Evolutionary conservation across 495 filamentous ascomycete genomes (phyloP).

Genomic region (Parathielavia hyrcaniae): DNA sequence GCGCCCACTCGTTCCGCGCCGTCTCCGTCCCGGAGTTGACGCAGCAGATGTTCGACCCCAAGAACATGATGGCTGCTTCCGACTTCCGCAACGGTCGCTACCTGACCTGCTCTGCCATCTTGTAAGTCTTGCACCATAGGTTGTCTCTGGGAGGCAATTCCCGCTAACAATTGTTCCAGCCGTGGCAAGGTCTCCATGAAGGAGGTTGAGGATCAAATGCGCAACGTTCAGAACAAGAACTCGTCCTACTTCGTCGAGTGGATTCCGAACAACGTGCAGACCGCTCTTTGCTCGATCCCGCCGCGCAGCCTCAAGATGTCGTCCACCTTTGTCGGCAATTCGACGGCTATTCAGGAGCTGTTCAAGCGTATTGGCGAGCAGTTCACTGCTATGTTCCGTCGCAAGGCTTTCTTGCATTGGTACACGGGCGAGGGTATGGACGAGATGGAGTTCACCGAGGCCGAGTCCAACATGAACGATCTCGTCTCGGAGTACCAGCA

Average conservation of each 20-base stretch:
- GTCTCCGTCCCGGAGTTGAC: slow-evolving; percentile 97
- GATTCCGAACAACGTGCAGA: slow-evolving; percentile 99
- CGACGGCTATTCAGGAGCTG: slow-evolving; percentile 98
- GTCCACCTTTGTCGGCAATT: slow-evolving; percentile 98
- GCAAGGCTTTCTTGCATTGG: slow-evolving; percentile 99
- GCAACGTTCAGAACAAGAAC: slow-evolving; percentile 99
- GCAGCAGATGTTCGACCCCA: slow-evolving; percentile 99
- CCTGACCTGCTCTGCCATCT: slow-evolving; percentile 99
- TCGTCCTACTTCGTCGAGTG: slow-evolving; percentile 99
- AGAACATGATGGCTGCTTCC: slow-evolving; percentile 99
- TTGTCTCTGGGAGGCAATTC: background rate
- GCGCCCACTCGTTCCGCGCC: slow-evolving; percentile 91
- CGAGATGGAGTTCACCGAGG: slow-evolving; percentile 99
- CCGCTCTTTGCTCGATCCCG: slow-evolving; percentile 97
- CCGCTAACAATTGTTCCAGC: slow-evolving; percentile 46
- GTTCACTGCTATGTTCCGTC: slow-evolving; percentile 99
- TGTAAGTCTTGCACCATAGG: slow-evolving; percentile 40
- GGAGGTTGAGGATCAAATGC: slow-evolving; percentile 99
- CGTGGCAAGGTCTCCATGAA: slow-evolving; percentile 99
- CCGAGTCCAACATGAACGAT: slow-evolving; percentile 99
- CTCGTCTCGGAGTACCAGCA: slow-evolving; percentile 99
- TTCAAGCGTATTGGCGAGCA: slow-evolving; percentile 99
- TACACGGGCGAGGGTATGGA: slow-evolving; percentile 99
- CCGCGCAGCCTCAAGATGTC: slow-evolving; percentile 99
- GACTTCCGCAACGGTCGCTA: slow-evolving; percentile 99